Evolutionary conservation across 2,329 filamentous ascomycete genomes (phyloP).

Genomic region (Thelonectria rubi): DNA sequence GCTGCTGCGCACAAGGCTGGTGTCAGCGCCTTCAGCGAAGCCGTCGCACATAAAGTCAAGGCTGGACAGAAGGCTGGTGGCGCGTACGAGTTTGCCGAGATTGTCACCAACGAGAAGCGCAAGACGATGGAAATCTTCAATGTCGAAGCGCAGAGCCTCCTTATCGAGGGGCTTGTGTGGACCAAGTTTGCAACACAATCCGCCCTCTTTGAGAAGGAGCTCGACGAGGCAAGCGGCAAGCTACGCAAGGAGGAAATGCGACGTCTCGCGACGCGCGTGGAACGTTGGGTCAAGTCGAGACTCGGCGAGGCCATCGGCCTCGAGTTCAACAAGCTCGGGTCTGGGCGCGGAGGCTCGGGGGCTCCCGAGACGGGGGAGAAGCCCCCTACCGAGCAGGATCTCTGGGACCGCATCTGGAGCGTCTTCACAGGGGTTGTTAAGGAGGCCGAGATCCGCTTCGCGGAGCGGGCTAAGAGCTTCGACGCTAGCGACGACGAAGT

Average conservation of each 20-base stretch:
- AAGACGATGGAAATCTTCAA: slow-evolving; percentile 79
- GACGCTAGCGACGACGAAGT: slow-evolving; percentile 93
- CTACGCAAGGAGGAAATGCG: slow-evolving; percentile 96
- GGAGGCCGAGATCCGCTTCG: slow-evolving; percentile 86
- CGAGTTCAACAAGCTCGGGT: slow-evolving; percentile 96
- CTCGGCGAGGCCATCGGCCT: slow-evolving; percentile 88
- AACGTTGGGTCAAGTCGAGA: slow-evolving; percentile 91
- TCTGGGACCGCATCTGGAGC: slow-evolving; percentile 96
- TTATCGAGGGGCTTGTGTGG: slow-evolving; percentile 85
- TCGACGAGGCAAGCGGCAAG: slow-evolving; percentile 86
- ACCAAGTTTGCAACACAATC: slow-evolving; percentile 86
- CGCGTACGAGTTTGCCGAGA: slow-evolving; percentile 93
- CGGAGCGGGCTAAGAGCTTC: slow-evolving; percentile 89
- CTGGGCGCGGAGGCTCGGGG: slow-evolving; percentile 82
- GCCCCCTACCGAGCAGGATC: slow-evolving; percentile 77
- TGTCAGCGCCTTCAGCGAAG: slow-evolving; percentile 83
- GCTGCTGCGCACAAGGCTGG: slow-evolving; percentile 89
- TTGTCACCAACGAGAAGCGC: slow-evolving; percentile 84
- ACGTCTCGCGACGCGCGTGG: slow-evolving; percentile 86
- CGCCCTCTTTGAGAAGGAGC: slow-evolving; percentile 84
- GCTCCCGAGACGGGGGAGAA: slow-evolving; percentile 82
- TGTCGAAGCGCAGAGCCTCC: slow-evolving; percentile 75
- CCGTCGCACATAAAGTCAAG: slow-evolving; percentile 88
- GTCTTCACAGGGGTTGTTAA: slow-evolving; percentile 84
- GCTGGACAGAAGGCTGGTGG: slow-evolving; percentile 90